Base-by-base conservation (phyloP, 768 basidiomycete genomes). In the Phlebiopsis flavidoalba region DNA sequence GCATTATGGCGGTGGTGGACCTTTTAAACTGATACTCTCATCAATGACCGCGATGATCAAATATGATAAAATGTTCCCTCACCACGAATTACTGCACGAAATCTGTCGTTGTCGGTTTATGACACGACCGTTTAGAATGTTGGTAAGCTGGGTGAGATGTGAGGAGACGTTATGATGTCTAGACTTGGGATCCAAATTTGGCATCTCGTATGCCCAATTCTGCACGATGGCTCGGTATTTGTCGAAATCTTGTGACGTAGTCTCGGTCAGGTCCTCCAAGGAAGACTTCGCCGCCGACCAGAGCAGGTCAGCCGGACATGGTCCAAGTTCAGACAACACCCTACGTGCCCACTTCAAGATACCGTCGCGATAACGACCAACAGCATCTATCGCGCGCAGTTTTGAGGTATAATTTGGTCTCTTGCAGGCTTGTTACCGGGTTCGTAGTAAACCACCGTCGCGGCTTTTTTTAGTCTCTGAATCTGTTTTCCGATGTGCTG, bases 41-140 rank as follows among this genome's bases (percentile, higher is more conserved):
- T 24, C 8, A 10, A 54, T 6, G 5, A 54, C 14, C 14, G 12
- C 50, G 47, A 58, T 53, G 49, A 12, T 58, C 58, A 59, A 67
- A 62, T 5, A 21, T 43, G 26, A 57, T 45, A 21, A 5, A 24
- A 62, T n/a, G n/a, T n/a, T n/a, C 37, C 15, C 8, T 15, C 67
- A 79, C 59, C 65, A 90, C 91, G 89, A 63, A 84, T 78, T 43
- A 88, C 68, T 15, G 83, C 87, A 49, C 88, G 82, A 67, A 93
- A 91, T 4, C 69, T 65, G 54, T 84, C 79, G 5, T 82, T 83
- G 51, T 81, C 77, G 14, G 76, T n/a, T n/a, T 72, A 60, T 77
- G 75, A 67, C 80, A 87, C 1, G 80, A 77, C 59, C 79, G 79
- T n/a, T n/a, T 46, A 93, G 74, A 48, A 84, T 72, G 51, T 89